Evolutionary conservation across 768 basidiomycete genomes (phyloP), one percentile per base, ranked within the genome.

Genomic region (Hericium coralloides): DNA sequence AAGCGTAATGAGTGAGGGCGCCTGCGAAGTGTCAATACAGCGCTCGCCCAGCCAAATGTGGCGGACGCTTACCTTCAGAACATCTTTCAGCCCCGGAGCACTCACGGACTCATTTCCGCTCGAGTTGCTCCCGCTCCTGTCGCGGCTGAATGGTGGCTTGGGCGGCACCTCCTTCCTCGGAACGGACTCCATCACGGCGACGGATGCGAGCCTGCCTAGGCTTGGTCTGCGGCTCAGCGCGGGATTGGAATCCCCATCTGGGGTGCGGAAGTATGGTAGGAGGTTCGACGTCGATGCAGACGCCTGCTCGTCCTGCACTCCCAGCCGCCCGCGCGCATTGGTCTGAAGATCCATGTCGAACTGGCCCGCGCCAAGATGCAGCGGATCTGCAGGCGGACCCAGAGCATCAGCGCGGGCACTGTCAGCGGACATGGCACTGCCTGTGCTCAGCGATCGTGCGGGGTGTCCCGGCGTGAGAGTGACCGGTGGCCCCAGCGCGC

Each of bases 1-100:
- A 49, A 38, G 38, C 26, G 38, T 38, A 15, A 47, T 51, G 57
- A 57, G 55, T 41, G 36, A 58, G n/a, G 18, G 49, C 12, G 22
- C 18, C 36, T 49, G 56, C 12, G 15, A 31, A 18, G 6, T 36
- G 38, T 25, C 37, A 50, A 43, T 26, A 8, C 26, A 31, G 5
- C 26, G 26, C 26, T 8, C 26, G 26, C 8, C 26, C 26, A 8
- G 26, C 26, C 26, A 31, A 31, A 8, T 8, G 26, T 4, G 26
- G 26, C 26, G 20, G 36, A 49, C 10, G 57, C 56, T 48, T 67
- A 84, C 87, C 80, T 88, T 89, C 25, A 89, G 69, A 17, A 86
- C 83, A 64, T 90, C 87, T 65, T 84, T 88, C 36, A 89, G 70
- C 3, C 82, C 85, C 1, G 85, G 84, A 0, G 82, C 69, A 23